Percentiles rank a stretch among this genome's conserved stretches.
Evolutionary conservation across 1,284 basidiomycete genomes (phyloP).

Genomic region (Lentinula novae-zelandiae): DNA sequence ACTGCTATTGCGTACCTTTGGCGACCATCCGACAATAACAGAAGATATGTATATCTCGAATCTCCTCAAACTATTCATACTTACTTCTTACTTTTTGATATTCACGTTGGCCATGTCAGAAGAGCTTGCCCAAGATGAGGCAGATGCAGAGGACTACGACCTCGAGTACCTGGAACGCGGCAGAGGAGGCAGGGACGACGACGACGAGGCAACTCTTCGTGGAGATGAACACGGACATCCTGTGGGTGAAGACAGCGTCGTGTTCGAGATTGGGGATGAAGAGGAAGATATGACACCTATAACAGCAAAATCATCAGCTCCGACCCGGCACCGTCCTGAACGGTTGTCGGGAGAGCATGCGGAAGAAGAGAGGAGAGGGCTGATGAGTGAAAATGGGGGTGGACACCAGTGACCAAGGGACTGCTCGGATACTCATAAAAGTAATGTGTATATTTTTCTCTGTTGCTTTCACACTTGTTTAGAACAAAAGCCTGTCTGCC

Average conservation of each 20-base stretch:
- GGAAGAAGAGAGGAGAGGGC: slow-evolving; percentile 62
- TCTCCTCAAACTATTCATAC: slow-evolving; percentile 10
- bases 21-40: slow-evolving; percentile 91
- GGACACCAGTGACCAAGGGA: not conserved
- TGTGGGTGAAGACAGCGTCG: slow-evolving; percentile 68
- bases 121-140: slow-evolving; percentile 84
- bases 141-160: slow-evolving; percentile 92
- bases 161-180: slow-evolving; percentile 68
- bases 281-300: slow-evolving; percentile 59
- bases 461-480: not conserved
- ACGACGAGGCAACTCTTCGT: slow-evolving; percentile 63
- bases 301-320: slow-evolving; percentile 31
- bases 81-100: slow-evolving; percentile 28
- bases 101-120: slow-evolving; percentile 80
- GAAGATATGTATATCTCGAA: slow-evolving; percentile 60
- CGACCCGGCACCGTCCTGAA: slow-evolving; percentile 34
- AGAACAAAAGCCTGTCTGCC: not conserved
- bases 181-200: slow-evolving; percentile 38
- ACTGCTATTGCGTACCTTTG: slow-evolving; percentile 85
- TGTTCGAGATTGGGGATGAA: slow-evolving; percentile 92
- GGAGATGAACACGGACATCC: slow-evolving; percentile 46
- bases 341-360: slow-evolving; percentile 33
- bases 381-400: slow-evolving; percentile 37
- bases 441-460: not conserved
- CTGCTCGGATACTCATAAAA: not conserved